Evolutionary conservation across 2,329 filamentous ascomycete genomes (phyloP), one percentile per base, ranked within the genome.

Genomic region (Neofusicoccum parvum): DNA sequence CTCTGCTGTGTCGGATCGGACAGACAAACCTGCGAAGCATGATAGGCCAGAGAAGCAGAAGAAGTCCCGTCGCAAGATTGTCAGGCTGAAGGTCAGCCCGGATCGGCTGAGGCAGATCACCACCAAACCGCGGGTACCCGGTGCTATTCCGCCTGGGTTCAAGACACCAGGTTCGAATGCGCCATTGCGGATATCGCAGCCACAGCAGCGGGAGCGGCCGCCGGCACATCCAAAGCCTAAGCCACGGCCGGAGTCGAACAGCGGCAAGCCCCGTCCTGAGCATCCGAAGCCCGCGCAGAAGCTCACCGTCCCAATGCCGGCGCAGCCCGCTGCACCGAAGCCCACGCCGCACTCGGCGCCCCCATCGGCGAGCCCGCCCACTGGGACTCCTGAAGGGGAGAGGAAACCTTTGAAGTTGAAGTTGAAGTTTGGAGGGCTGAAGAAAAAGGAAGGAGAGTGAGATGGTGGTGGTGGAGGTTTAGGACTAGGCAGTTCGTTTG

Each of bases 381-480:
- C 45, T 12, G 36, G 27, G 5, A 56, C n/a, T 15, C 51, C 63
- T 0, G 39, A n/a, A 1, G 63, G 53, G 32, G 63, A 65, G 46
- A 59, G 53, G 20, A 56, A 49, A 50, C 51, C 53, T 34, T 45
- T 65, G 20, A 65, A 59, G 34, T 23, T 65, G 51, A 65, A 65
- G 45, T 37, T 65, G 34, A 65, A 65, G 53, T n/a, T 65, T 3
- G 63, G 63, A 3, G 53, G 45, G 15, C 34, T 48, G 63, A 65
- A 65, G 63, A 45, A 54, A 12, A 58, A 34, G 39, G 49, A 51
- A 39, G 50, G 60, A 9, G 62, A 64, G 15, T 46, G 27, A 45
- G 9, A 20, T 49, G 41, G n/a, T 12, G 39, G 6, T 5, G 11
- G 5, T 36, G 49, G 36, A 17, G 32, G 27, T 23, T 54, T 2